Evolutionary conservation across 2,329 filamentous ascomycete species (phyloP), one percentile per base, ranked within the genome.

Genomic region (Ascochyta koolunga): DNA sequence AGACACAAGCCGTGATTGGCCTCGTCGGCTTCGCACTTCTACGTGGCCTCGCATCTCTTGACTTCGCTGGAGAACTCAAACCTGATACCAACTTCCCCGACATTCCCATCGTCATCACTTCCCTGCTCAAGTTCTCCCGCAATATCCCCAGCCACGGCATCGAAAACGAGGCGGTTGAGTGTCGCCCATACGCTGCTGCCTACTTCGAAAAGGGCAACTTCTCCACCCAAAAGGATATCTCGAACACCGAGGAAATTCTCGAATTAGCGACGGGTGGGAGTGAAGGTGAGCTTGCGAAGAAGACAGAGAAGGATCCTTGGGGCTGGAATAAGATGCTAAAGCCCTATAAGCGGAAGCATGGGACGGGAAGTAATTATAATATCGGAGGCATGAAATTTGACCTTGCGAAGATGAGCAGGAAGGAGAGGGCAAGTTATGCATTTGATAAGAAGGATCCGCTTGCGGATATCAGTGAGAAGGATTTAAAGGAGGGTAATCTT

Each of bases 351-450:
- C 24, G 15, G 4, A 13, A n/a, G 4, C 22, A 56, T 39, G 44
- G n/a, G n/a, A n/a, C n/a, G n/a, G n/a, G 32, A 5, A 15, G 22
- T 2, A 24, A 18, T 4, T 38, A 32, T 18, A 29, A 36, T 24
- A 48, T 64, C 29, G 60, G 56, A 9, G 50, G 53, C 4, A 47
- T 39, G 4, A 50, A 51, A 7, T 62, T 52, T 38, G 52, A 62
- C 43, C 59, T 65, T 24, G 58, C 55, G 6, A 58, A 54, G 35
- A 54, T 60, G 54, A 41, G 42, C 3, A 48, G 57, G 47, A 55
- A 56, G 41, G 25, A 59, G 35, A 56, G 60, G 29, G 53, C 53
- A 5, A 25, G 39, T 3, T 25, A 61, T 35, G 38, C 49, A 6
- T 60, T 54, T 39, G 52, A 61, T 24, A 27, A 38, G 8, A 51